A percentile compares a stretch with the other conserved stretches of the same genome.
Conservation (phyloP, 1,284 basidiomycete genomes). For the Rhodofomes roseus region DNA sequence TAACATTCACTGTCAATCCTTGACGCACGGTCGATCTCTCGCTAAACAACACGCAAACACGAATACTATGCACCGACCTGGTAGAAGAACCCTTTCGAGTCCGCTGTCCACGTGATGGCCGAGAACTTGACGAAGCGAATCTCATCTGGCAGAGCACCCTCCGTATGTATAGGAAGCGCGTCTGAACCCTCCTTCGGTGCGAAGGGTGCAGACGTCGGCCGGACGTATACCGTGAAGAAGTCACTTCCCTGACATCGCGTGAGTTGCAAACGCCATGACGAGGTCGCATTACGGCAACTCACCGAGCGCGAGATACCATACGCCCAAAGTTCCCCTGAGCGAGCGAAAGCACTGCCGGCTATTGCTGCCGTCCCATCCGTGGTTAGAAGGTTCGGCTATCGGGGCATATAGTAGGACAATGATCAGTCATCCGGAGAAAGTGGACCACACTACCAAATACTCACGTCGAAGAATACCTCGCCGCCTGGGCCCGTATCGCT, state of each 20-base stretch:
- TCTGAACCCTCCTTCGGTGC: conserved; percentile 34
- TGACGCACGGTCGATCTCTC: neutral
- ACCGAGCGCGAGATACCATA: conserved; percentile 76
- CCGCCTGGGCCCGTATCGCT: conserved; percentile 38
- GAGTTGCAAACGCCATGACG: neutral
- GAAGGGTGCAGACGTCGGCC: conserved; percentile 58
- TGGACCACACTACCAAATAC: conserved; percentile 12
- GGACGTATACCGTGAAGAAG: conserved; percentile 66
- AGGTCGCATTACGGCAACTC: conserved; percentile 11
- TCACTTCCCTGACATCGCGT: conserved; percentile 60
- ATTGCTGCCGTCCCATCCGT: conserved; percentile 74
- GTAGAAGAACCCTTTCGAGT: conserved; percentile 81
- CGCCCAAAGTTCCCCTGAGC: conserved; percentile 67
- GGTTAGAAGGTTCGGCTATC: conserved; percentile 65
- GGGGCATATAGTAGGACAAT: neutral
- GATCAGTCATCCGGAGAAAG: neutral
- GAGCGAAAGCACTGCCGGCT: conserved; percentile 55
- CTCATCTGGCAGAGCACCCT: conserved; percentile 58
- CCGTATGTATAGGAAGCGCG: conserved; percentile 38
- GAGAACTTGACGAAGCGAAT: conserved; percentile 78
- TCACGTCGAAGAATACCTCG: conserved; percentile 77
- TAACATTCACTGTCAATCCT: neutral
- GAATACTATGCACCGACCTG: conserved; percentile 43
- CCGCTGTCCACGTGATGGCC: conserved; percentile 66
- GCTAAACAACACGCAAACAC: neutral